Percentiles rank a stretch among this genome's conserved stretches.
phyloP scores from a whole-genome alignment of 2,329 filamentous ascomycete species.

The Juglanconis sp. region DNA sequence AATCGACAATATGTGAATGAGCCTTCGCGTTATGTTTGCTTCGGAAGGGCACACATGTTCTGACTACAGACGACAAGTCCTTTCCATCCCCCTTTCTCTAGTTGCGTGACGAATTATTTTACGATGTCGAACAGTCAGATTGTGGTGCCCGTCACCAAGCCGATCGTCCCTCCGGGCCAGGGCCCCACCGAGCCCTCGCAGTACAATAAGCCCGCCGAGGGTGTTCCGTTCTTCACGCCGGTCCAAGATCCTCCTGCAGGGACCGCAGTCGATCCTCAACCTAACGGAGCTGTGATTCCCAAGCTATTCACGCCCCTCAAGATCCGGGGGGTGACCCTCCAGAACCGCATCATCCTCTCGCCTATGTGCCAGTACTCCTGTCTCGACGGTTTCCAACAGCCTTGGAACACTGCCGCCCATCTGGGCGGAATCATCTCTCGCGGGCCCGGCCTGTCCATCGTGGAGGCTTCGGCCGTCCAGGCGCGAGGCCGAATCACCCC shows the following conservation, averaged over 20 bases:
- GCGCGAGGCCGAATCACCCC: constrained; percentile 34
- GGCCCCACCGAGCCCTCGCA: not conserved
- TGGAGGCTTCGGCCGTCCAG: constrained; percentile 30
- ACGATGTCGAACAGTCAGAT: constrained; percentile 6
- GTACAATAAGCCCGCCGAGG: constrained; percentile 25
- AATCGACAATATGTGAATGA: too few relatives aligned
- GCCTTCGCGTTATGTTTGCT: too few relatives aligned
- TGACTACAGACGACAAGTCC: not conserved
- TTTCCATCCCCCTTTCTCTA: not conserved
- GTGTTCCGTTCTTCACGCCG: constrained; percentile 41
- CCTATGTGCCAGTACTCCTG: constrained; percentile 48
- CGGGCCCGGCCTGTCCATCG: constrained; percentile 30
- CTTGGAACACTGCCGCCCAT: constrained; percentile 40
- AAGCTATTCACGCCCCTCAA: constrained; percentile 42
- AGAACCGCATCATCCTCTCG: constrained; percentile 44
- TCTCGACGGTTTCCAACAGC: constrained; percentile 38
- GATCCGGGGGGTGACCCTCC: constrained; percentile 40
- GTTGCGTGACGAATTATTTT: not conserved
- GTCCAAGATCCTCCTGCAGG: constrained; percentile 37
- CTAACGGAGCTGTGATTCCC: constrained; percentile 30
- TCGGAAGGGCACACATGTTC: not conserved
- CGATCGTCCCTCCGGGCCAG: constrained; percentile 12
- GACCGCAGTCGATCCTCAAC: constrained; percentile 33
- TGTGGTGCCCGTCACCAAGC: constrained; percentile 14
- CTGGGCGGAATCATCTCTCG: constrained; percentile 34